A percentile compares a stretch with the other conserved stretches of the same genome.
Conservation (phyloP, 2,329 filamentous ascomycete species). For the Elsinoe fawcettii region DNA sequence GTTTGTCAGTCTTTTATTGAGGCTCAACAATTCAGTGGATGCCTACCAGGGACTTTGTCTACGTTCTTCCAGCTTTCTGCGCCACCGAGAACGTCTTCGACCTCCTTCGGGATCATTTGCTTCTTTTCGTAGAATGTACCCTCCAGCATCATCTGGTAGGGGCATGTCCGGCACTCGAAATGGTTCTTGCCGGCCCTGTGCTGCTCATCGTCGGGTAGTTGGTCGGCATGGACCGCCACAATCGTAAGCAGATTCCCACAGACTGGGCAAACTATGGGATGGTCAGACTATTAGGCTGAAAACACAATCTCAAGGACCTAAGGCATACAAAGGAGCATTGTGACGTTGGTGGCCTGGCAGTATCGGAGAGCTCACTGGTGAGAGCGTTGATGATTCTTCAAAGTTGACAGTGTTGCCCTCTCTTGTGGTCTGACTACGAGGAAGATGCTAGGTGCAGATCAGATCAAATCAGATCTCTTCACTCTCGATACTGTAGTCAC, state of each 20-base stretch:
- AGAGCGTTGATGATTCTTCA: too few species aligned
- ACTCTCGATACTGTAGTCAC: too few species aligned
- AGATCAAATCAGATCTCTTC: too few species aligned
- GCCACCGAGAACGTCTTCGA: constrained; percentile 84
- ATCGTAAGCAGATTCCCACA: constrained; percentile 81
- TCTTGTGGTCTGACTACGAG: too few species aligned
- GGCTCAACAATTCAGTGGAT: too few species aligned
- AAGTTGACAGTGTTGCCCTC: too few species aligned
- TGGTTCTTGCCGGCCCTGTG: constrained; percentile 54
- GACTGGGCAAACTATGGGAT: constrained; percentile 61
- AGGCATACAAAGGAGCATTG: constrained; percentile 10
- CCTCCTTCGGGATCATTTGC: constrained; percentile 72
- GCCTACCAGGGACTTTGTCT: constrained; percentile 57
- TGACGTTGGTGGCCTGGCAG: not conserved
- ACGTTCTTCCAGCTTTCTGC: constrained; percentile 86
- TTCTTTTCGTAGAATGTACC: constrained; percentile 75
- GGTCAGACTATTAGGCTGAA: not conserved
- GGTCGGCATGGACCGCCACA: constrained; percentile 38
- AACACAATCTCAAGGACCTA: not conserved
- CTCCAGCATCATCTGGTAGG: constrained; percentile 79
- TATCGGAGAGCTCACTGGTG: too few species aligned
- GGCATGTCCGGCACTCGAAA: constrained; percentile 91
- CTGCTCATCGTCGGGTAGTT: constrained; percentile 32
- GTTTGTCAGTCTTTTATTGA: constrained; percentile 7
- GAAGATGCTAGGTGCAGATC: too few species aligned